Evolutionary conservation across 2,329 filamentous ascomycete genomes (phyloP).

Genomic region (Fusarium pilosicola): DNA sequence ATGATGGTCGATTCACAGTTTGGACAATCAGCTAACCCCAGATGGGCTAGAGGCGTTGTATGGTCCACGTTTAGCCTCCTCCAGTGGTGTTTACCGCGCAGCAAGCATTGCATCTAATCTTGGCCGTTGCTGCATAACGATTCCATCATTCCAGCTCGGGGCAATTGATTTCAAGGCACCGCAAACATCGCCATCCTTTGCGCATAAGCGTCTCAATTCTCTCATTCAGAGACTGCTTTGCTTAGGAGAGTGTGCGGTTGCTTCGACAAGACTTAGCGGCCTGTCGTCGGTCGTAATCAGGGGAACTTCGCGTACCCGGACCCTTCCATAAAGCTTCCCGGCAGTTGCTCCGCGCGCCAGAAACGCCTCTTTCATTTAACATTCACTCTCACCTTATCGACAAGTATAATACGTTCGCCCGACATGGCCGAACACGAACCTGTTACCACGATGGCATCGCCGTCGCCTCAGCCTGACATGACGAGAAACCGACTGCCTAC

Average conservation of each 20-base stretch:
- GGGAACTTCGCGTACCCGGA: conserved; percentile 33
- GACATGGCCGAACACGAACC: conserved; percentile 45
- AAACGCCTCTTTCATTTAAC: conserved; percentile 31
- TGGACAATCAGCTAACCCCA: not conserved
- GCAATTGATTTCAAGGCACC: conserved; percentile 23
- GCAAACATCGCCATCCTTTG: conserved; percentile 29
- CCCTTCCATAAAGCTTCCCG: conserved; percentile 28
- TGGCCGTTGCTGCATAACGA: conserved; percentile 38
- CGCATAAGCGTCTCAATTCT: conserved; percentile 24
- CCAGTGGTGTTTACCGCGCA: conserved; percentile 34
- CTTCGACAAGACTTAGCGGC: conserved; percentile 21
- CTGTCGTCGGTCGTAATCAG: conserved; percentile 28
- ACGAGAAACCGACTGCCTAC: conserved; percentile 88
- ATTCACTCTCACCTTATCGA: conserved; percentile 17
- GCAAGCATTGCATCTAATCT: conserved; percentile 29
- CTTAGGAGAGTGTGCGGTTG: conserved; percentile 24
- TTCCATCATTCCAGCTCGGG: conserved; percentile 38
- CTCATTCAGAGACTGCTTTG: conserved; percentile 12
- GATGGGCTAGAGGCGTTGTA: not conserved
- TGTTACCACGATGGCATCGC: conserved; percentile 49
- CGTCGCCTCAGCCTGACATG: conserved; percentile 68
- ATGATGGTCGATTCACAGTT: conserved; percentile 10
- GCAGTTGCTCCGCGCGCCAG: conserved; percentile 28
- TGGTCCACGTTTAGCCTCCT: not conserved
- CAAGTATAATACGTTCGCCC: conserved; percentile 17